These are phyloP conservation scores for Lodderomyces margitis DNA, from an alignment of 1,139 yeast species.

Conservation along the genomic window DNA sequence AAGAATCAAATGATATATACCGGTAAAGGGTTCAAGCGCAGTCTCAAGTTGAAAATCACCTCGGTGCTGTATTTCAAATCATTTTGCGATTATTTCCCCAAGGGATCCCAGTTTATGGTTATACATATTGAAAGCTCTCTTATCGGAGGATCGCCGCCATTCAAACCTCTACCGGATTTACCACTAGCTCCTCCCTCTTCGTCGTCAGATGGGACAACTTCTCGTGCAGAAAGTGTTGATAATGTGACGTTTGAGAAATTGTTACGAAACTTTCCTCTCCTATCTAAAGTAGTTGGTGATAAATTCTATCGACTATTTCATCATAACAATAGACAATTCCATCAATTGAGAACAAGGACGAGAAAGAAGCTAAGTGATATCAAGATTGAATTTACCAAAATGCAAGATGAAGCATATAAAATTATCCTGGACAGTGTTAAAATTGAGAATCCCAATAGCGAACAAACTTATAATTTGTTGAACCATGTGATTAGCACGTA, in stretches of 20 bases:
- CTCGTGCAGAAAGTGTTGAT: constrained; percentile 8
- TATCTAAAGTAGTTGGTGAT: constrained; percentile 47
- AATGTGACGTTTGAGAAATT: constrained; percentile 41
- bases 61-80: constrained; percentile 44
- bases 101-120: constrained; percentile 50
- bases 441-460: constrained; percentile 36
- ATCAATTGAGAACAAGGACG: constrained; percentile 30
- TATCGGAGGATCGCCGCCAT: constrained; percentile 30
- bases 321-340: constrained; percentile 39
- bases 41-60: constrained; percentile 44
- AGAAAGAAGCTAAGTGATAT: constrained; percentile 29
- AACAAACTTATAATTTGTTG: constrained; percentile 32
- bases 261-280: constrained; percentile 44
- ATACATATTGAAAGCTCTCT: constrained; percentile 53
- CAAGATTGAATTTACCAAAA: constrained; percentile 30
- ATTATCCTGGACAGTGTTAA: constrained; percentile 44
- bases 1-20: constrained; percentile 56
- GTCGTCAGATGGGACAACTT: no score
- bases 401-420: constrained; percentile 37
- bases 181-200: not conserved
- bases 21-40: constrained; percentile 55
- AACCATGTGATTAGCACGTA: constrained; percentile 30
- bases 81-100: constrained; percentile 46
- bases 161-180: constrained; percentile 6
- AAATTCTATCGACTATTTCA: constrained; percentile 45